Base-by-base conservation (phyloP, 176 grass and related monocot genomes). In the Carex myosuroides region DNA sequence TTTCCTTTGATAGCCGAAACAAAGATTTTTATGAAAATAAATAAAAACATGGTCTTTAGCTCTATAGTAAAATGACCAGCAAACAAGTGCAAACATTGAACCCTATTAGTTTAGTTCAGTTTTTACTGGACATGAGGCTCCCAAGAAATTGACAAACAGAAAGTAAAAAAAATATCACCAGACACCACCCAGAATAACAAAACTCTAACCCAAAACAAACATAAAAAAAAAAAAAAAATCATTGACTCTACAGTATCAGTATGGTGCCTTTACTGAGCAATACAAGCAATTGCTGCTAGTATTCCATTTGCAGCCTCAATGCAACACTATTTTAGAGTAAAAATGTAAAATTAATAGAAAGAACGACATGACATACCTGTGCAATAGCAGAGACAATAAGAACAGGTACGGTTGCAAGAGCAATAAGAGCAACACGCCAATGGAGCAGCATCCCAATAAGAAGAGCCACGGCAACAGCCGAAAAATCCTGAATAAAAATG, bases 401-500 rank as follows among this genome's bases (percentile, higher is more conserved):
- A 70, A 99, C 85, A 41, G 97, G 97, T 62, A 99, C 86, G 50
- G 93, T 99, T 79, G 91, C 97, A 65, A 99, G 85, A 67, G 97
- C 97, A 89, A 99, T 87, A 84, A 99, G 97, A 77, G 97, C 97
- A 41, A 99, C 90, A 10, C 91, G 75, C 97, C 97, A 99, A 86
- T 66, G 92, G 64, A 99, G 81, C 30, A 99, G 74, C 93, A 99
- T 93, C 73, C 97, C 97, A 55, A 99, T 95, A 86, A 99, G 90
- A 87, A 99, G 83, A 79, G 97, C 90, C 64, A 99, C 93, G 55
- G 84, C 89, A 81, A 99, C 85, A 53, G 97, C 97, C 17, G 93
- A 77, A 77, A 92, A 95, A 72, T 99, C 97, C 85, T 99, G 97
- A 86, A 99, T 95, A 70, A 99, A 92, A 89, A 99, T 99, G 64